Percentiles rank a stretch among this genome's conserved stretches.
phyloP scores from a whole-genome alignment of 129 eudicot genomes.

The Scalesia atractyloides region DNA sequence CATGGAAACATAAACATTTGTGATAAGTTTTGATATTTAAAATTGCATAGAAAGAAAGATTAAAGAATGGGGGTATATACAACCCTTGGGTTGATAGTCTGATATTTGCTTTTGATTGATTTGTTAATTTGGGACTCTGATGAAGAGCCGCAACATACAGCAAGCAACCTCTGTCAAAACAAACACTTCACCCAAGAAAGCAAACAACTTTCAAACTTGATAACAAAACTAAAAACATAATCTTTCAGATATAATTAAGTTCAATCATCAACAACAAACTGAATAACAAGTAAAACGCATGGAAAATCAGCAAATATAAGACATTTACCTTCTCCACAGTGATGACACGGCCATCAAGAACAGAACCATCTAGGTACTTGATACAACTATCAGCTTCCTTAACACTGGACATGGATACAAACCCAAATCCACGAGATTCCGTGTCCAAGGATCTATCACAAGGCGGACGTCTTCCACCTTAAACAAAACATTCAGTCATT shows the following conservation, averaged over 20 bases:
- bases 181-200: conserved; percentile 56
- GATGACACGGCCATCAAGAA: conserved; percentile 91
- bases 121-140: conserved; percentile 70
- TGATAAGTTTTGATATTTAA: neutral
- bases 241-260: neutral
- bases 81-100: conserved; percentile 87
- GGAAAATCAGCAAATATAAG: neutral
- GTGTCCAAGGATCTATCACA: conserved; percentile 86
- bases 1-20: neutral
- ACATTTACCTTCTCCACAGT: conserved; percentile 90
- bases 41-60: conserved; percentile 24
- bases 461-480: conserved; percentile 91
- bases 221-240: conserved; percentile 7
- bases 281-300: neutral
- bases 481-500: neutral
- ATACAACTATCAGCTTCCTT: conserved; percentile 81
- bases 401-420: conserved; percentile 80
- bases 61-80: conserved; percentile 86
- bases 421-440: conserved; percentile 96
- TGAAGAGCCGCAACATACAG: conserved; percentile 96
- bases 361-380: conserved; percentile 76
- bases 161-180: conserved; percentile 72
- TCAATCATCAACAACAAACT: neutral
- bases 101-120: conserved; percentile 85
- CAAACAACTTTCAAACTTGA: conserved; percentile 47